Evolutionary conservation across 345 rosid genomes (phyloP), one percentile per base, ranked within the genome.

Genomic region (Nasturtium officinale): DNA sequence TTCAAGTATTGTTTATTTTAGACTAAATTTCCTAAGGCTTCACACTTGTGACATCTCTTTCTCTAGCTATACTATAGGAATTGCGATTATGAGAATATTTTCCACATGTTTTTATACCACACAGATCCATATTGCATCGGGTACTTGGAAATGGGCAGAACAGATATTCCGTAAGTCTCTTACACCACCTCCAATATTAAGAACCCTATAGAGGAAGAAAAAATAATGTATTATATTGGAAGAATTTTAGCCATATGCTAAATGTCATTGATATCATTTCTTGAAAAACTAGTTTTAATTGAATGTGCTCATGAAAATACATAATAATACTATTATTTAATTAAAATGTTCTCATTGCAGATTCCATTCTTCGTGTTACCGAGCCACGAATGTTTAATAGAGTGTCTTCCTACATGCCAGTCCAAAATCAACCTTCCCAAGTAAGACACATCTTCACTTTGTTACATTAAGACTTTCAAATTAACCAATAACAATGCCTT

Each of bases 351-450:
- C 17, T 60, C 3, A 1, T 53, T 0, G 15, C 85, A 93, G 97
- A 87, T 89, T 26, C 89, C 96, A 7, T 90, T 82, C 68, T 90
- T 92, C 42, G 72, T 80, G 43, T 85, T 85, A 67, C 98, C 98
- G 5, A 86, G 85, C 64, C 88, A 85, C 30, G 89, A 92, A 2
- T 92, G 95, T 74, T 69, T 92, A 17, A 86, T 92, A 10, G 91
- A 90, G 74, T 92, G 98, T 81, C 78, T 92, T 81, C 91, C 95
- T 7, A 85, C 95, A 13, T 90, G 98, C 86, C 83, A 82, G 63
- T 86, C 91, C 9, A 86, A 82, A 65, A 87, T n/a, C n/a, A n/a
- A n/a, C n/a, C n/a, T n/a, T n/a, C n/a, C n/a, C n/a, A n/a, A n/a
- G n/a, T n/a, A n/a, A n/a, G n/a, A n/a, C n/a, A 18, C 16, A 9